These are phyloP conservation scores for Malus domestica DNA, from an alignment of 306 rosid genomes.

Conservation along the genomic window DNA sequence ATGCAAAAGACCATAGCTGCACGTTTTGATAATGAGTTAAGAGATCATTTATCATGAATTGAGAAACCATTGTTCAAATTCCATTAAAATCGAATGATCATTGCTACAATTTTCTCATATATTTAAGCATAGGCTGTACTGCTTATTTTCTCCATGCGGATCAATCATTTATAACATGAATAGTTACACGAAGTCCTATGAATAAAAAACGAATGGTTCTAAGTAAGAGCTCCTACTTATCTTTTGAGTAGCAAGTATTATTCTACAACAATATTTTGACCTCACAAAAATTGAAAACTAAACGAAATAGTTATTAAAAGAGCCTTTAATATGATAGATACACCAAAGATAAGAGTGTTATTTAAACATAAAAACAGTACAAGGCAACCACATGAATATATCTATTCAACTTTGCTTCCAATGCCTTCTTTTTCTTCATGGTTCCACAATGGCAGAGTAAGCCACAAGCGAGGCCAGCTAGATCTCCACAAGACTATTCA, in stretches of 20 bases:
- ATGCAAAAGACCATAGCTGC: accelerated
- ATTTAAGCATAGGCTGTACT: too few relatives aligned
- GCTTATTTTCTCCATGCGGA: not conserved
- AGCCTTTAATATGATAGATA: not conserved
- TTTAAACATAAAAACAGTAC: not conserved
- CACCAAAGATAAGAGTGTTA: not conserved
- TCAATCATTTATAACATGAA: not conserved
- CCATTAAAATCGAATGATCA: too few relatives aligned
- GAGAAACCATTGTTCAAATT: too few relatives aligned
- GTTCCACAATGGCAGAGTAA: not conserved
- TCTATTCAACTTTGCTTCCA: not conserved
- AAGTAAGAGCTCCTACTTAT: too few relatives aligned
- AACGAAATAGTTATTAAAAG: not conserved
- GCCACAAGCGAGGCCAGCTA: conserved; percentile 5
- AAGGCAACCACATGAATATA: too few relatives aligned
- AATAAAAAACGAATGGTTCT: too few relatives aligned
- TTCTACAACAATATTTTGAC: too few relatives aligned
- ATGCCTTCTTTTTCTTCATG: not conserved
- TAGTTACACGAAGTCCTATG: too few relatives aligned
- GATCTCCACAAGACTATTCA: conserved; percentile 36
- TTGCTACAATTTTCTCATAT: too few relatives aligned
- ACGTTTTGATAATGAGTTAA: too few relatives aligned
- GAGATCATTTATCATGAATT: accelerated
- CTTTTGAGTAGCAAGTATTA: too few relatives aligned
- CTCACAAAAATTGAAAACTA: not conserved